Conservation (phyloP, 352 stramenopile species). For the Albugo laibachii region DNA sequence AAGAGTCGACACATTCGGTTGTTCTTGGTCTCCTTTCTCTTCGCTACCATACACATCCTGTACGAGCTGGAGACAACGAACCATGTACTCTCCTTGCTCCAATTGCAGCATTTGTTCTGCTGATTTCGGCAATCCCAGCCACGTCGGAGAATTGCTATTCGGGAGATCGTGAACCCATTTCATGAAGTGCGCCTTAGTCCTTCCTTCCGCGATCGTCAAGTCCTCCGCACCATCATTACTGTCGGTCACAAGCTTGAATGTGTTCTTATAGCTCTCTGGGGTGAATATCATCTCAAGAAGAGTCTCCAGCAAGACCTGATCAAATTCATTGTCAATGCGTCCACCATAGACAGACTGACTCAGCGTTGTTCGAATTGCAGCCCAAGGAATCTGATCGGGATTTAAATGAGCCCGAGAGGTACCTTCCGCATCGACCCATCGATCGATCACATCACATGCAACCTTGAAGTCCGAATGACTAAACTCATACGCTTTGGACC, state of each 20-base stretch:
- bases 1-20: conserved; percentile 26
- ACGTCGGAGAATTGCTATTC: conserved; percentile 80
- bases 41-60: conserved; percentile 66
- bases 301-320: conserved; percentile 90
- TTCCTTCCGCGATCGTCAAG: conserved; percentile 74
- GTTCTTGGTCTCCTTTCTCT: conserved; percentile 32
- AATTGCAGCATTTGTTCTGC: conserved; percentile 82
- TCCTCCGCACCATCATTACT: conserved; percentile 12
- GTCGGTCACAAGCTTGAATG: conserved; percentile 33
- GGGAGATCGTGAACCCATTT: conserved; percentile 76
- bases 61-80: conserved; percentile 67
- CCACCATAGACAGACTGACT: conserved; percentile 96
- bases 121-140: conserved; percentile 83
- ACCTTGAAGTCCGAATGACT: conserved; percentile 95
- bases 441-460: conserved; percentile 95
- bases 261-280: conserved; percentile 85
- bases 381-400: conserved; percentile 97
- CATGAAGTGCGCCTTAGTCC: conserved; percentile 83
- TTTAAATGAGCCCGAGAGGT: conserved; percentile 74
- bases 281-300: conserved; percentile 89
- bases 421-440: conserved; percentile 84
- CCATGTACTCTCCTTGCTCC: conserved; percentile 44
- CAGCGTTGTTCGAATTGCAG: conserved; percentile 90
- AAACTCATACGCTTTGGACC: conserved; percentile 98
- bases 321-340: conserved; percentile 91